These are phyloP conservation scores for Clarireedia homoeocarpa DNA, from an alignment of 2,329 filamentous ascomycete species.

Conservation along the genomic window DNA sequence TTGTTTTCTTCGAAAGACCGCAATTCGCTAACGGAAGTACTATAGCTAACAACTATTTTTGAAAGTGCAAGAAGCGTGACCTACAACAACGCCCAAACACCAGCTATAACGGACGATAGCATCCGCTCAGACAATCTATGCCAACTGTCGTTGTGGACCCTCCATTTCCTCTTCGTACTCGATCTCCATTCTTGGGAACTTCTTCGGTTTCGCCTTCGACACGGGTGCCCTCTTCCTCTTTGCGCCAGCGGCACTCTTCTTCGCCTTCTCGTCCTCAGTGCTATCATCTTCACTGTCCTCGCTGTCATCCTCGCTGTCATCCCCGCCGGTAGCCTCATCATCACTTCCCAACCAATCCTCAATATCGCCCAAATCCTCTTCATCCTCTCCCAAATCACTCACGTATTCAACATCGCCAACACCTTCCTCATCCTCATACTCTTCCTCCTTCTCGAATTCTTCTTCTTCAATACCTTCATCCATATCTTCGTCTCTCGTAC, in stretches of 20 bases:
- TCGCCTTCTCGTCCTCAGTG: conserved; percentile 42
- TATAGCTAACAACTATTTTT: conserved; percentile 3
- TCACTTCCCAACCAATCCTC: conserved; percentile 89
- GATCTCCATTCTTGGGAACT: conserved; percentile 48
- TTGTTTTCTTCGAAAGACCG: neutral
- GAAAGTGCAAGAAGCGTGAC: neutral
- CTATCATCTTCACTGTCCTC: conserved; percentile 35
- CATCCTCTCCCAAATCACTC: conserved; percentile 79
- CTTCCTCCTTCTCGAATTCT: conserved; percentile 60
- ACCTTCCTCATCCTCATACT: conserved; percentile 54
- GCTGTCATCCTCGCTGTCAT: conserved; percentile 45
- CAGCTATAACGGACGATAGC: conserved; percentile 7
- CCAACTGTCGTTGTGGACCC: conserved; percentile 13
- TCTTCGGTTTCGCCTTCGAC: conserved; percentile 37
- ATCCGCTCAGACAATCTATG: conserved; percentile 11
- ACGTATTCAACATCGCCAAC: conserved; percentile 83
- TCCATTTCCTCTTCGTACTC: conserved; percentile 66
- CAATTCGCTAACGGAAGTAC: neutral
- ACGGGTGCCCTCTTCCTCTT: conserved; percentile 35
- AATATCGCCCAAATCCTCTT: conserved; percentile 70
- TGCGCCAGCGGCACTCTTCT: conserved; percentile 48
- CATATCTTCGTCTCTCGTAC: conserved; percentile 74
- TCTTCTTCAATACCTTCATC: conserved; percentile 81
- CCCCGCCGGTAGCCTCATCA: conserved; percentile 36
- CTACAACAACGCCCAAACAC: conserved; percentile 12